These are phyloP conservation scores for Blumeriella jaapii DNA, from an alignment of 2,329 filamentous ascomycete species.

Conservation along the genomic window DNA sequence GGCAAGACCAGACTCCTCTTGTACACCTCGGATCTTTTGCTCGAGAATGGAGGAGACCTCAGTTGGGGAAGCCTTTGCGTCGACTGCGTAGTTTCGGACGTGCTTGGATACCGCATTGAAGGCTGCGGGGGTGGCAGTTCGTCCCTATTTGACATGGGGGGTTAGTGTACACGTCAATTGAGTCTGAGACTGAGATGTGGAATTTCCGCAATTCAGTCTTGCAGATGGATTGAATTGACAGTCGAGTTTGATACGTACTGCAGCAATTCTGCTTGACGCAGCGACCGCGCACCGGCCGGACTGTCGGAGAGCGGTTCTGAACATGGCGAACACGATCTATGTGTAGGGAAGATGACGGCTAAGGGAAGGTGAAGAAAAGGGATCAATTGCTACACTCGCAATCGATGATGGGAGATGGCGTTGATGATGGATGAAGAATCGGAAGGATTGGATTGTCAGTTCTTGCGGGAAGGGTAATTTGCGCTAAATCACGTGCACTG, in stretches of 20 bases:
- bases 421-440: constrained; percentile 27
- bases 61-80: constrained; percentile 89
- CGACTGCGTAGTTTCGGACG: constrained; percentile 78
- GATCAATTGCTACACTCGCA: constrained; percentile 56
- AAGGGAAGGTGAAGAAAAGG: constrained; percentile 39
- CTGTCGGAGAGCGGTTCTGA: constrained; percentile 96
- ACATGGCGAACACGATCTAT: constrained; percentile 61
- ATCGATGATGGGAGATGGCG: constrained; percentile 49
- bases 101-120: constrained; percentile 60
- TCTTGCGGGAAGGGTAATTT: too few relatives aligned
- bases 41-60: constrained; percentile 99
- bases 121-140: constrained; percentile 72
- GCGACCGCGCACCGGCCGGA: constrained; percentile 91
- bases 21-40: constrained; percentile 96
- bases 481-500: too few relatives aligned
- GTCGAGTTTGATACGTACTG: constrained; percentile 56
- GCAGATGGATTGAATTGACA: constrained; percentile 1
- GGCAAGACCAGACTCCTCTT: constrained; percentile 90
- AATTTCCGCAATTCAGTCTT: too few relatives aligned
- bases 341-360: too few relatives aligned
- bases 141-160: constrained; percentile 54
- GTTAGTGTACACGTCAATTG: constrained; percentile 39
- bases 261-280: constrained; percentile 81
- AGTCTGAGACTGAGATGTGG: neutral
- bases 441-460: too few relatives aligned